These are phyloP conservation scores for Pyrus hybrid DNA, from an alignment of 331 rosid genomes.

Conservation along the genomic window DNA sequence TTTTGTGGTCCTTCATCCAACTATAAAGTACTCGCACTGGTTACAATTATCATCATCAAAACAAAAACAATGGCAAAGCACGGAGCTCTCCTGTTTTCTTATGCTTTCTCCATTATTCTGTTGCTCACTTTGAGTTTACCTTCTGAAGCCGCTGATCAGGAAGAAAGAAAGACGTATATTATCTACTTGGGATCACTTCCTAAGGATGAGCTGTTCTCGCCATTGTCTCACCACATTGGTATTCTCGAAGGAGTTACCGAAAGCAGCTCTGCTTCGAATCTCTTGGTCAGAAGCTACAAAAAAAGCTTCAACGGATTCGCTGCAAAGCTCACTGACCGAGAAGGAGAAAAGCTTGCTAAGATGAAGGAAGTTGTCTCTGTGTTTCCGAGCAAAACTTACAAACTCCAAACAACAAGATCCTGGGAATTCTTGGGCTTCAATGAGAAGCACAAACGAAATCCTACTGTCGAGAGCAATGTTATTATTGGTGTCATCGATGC, in stretches of 20 bases:
- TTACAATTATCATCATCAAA: too few species aligned
- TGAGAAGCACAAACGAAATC: not conserved
- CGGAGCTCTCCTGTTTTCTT: not conserved
- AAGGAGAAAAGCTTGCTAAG: conserved; percentile 7
- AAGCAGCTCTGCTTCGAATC: not conserved
- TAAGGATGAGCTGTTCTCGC: conserved; percentile 3
- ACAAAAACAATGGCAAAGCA: not conserved
- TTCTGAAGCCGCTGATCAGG: not conserved
- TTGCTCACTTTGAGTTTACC: not conserved
- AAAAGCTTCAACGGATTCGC: conserved; percentile 38
- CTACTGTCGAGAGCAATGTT: conserved; percentile 7
- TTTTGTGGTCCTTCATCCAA: not conserved
- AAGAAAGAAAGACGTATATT: conserved; percentile 4
- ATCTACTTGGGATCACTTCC: conserved; percentile 28
- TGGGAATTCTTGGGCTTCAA: conserved; percentile 36
- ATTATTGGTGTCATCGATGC: conserved; percentile 25
- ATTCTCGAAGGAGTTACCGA: conserved; percentile 11
- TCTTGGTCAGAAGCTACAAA: conserved; percentile 16
- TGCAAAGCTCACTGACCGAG: conserved; percentile 16
- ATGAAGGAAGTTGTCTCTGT: conserved; percentile 24
- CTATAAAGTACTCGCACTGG: not conserved
- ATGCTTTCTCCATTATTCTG: not conserved
- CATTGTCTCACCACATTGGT: conserved; percentile 20
- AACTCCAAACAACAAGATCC: conserved; percentile 27
- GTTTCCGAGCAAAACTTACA: conserved; percentile 17